A percentile compares a stretch with the other conserved stretches of the same genome.
Conservation (phyloP, 805 yeast genomes). For the Suhomyces sp. region DNA sequence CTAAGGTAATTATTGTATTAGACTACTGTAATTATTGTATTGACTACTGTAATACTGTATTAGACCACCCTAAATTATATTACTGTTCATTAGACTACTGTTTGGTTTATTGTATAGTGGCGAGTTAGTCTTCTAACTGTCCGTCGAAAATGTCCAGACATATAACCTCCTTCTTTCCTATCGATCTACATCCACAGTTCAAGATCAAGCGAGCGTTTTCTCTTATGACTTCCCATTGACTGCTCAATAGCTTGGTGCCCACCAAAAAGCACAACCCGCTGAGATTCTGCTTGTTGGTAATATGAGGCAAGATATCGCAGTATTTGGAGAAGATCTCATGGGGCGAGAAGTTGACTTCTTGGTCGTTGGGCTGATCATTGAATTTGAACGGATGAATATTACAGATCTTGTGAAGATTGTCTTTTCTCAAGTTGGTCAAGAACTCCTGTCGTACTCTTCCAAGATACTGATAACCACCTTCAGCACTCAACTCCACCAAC, state of each 20-base stretch:
- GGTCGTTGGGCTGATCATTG: slow-evolving; percentile 4
- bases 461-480: slow-evolving; percentile 38
- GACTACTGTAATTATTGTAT: too few species aligned
- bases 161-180: slow-evolving; percentile 35
- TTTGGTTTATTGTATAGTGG: neutral
- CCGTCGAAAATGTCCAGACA: slow-evolving; percentile 36
- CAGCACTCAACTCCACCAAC: slow-evolving; percentile 28
- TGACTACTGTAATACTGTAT: too few species aligned
- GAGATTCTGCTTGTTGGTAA: slow-evolving; percentile 36
- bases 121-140: slow-evolving; percentile 8
- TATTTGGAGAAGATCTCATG: slow-evolving; percentile 32
- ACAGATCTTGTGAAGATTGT: slow-evolving; percentile 20
- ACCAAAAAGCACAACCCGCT: slow-evolving; percentile 43
- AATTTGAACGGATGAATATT: slow-evolving; percentile 22
- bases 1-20: too few species aligned
- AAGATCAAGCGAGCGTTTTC: slow-evolving; percentile 42
- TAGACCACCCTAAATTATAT: too few species aligned
- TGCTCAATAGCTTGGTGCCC: slow-evolving; percentile 32
- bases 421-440: slow-evolving; percentile 21
- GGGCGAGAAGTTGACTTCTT: slow-evolving; percentile 14
- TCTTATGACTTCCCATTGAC: slow-evolving; percentile 43
- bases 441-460: slow-evolving; percentile 35
- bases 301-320: slow-evolving; percentile 29
- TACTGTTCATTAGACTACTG: too few species aligned
- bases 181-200: slow-evolving; percentile 40